Conservation (phyloP, 2,329 filamentous ascomycete genomes). For the Botryotinia globosa region DNA sequence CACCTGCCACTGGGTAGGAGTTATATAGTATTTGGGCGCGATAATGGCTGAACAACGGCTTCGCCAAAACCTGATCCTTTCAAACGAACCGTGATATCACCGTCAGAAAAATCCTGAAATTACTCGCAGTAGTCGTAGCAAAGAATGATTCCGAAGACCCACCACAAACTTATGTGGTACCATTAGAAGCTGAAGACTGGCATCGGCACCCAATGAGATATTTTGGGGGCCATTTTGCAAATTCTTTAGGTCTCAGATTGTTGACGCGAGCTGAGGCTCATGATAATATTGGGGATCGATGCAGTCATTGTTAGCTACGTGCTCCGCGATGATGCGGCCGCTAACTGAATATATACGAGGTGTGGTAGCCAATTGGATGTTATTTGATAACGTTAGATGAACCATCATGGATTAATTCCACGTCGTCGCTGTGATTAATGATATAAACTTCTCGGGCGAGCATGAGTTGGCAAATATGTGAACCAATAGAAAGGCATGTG, state of each 20-base stretch:
- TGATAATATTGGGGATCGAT: neutral
- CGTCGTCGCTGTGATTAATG: constrained; percentile 15
- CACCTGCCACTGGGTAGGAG: constrained; percentile 14
- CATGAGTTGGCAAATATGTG: constrained; percentile 14
- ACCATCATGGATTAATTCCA: constrained; percentile 12
- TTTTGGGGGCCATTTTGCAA: neutral
- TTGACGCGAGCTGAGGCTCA: constrained; percentile 11
- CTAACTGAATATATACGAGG: neutral
- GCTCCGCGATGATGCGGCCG: constrained; percentile 14
- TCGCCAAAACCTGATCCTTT: neutral
- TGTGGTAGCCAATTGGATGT: neutral
- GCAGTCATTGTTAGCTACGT: constrained; percentile 15
- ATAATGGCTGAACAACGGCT: neutral
- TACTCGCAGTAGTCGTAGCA: constrained; percentile 6
- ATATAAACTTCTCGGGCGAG: neutral
- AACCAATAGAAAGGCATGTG: constrained; percentile 3
- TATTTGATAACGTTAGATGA: constrained; percentile 8
- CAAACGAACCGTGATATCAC: neutral
- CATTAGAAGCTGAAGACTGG: constrained; percentile 4
- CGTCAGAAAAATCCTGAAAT: constrained; percentile 8
- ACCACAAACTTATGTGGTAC: constrained; percentile 17
- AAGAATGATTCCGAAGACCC: constrained; percentile 10
- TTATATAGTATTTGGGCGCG: constrained; percentile 9
- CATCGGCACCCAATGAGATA: neutral
- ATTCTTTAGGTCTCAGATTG: neutral